Evolutionary conservation across 1,284 basidiomycete species (phyloP), one percentile per base, ranked within the genome.

Genomic region (Cystobasidium sp.): DNA sequence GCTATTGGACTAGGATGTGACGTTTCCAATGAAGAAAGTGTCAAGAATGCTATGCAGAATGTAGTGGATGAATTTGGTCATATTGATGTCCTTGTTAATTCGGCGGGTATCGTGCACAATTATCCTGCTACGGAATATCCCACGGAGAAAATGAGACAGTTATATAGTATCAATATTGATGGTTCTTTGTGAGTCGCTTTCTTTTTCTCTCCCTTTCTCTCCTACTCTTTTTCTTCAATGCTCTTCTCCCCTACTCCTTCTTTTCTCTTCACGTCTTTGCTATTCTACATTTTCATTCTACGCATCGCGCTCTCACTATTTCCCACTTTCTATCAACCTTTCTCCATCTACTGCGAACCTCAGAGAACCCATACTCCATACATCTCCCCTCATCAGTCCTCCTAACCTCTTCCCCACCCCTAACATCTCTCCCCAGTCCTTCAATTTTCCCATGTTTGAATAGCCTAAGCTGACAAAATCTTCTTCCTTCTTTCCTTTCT

Each of bases 141-240:
- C 1, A 59, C 72, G 4, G 72, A 74, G 20, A 88, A 88, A 58
- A 76, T 81, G 71, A 77, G 78, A 74, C 81, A 80, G 81, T 85
- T 98, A 68, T 91, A 91, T 80, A 93, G 94, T 81, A 89, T 97
- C 85, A 97, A 98, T 82, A 91, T 98, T 69, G 92, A 96, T 81
- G 94, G 94, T 66, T 88, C 79, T 31, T 80, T 79, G 69, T 71
- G 39, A 63, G 71, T 67, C 7, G 5, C 10, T 10, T 72, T 37
- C 24, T n/a, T 31, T 6, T 66, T 1, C 18, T 2, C 6, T 24
- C 24, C 16, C 43, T 39, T 5, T 65, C 9, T 56, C n/a, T 22
- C 65, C 5, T 20, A 16, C 47, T 14, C 55, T 22, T 49, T 10
- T 8, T 18, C 22, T 24, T 46, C 18, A 20, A 56, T 24, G 52